Percentiles rank a stretch among this genome's conserved stretches.
Conservation (phyloP, 768 basidiomycete species). For the Agaricus subrufescens region DNA sequence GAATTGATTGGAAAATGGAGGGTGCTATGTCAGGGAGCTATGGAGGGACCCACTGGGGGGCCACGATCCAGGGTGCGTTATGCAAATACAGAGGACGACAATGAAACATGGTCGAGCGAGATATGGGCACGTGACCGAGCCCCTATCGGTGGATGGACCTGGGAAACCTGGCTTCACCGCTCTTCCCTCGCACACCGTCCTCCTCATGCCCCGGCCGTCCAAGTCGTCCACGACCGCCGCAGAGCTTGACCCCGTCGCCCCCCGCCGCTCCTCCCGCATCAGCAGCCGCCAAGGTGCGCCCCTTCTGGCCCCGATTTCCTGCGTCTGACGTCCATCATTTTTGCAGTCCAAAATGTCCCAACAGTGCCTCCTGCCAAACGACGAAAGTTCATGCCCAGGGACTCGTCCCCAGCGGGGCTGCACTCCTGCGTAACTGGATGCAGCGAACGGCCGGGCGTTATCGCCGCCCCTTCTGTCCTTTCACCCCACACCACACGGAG, state of each 20-base stretch:
- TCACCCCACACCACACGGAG: conserved; percentile 16
- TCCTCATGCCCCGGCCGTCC: conserved; percentile 8
- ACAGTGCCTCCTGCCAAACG: background rate
- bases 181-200: background rate
- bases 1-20: too few species aligned
- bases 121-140: background rate
- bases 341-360: conserved; percentile 4
- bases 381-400: background rate
- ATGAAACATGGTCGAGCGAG: background rate
- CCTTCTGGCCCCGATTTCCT: background rate
- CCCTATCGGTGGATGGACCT: conserved; percentile 8
- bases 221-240: background rate
- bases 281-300: conserved; percentile 7
- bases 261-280: conserved; percentile 6
- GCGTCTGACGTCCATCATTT: conserved; percentile 1
- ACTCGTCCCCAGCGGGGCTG: background rate
- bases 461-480: background rate
- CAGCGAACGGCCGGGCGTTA: background rate
- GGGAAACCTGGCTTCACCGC: conserved; percentile 1
- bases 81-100: background rate
- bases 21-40: background rate
- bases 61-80: background rate
- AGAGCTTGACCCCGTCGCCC: background rate
- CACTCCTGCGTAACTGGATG: conserved; percentile 4
- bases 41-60: background rate